Evolutionary conservation across 495 filamentous ascomycete species (phyloP).

Genomic region (Letharia lupina): DNA sequence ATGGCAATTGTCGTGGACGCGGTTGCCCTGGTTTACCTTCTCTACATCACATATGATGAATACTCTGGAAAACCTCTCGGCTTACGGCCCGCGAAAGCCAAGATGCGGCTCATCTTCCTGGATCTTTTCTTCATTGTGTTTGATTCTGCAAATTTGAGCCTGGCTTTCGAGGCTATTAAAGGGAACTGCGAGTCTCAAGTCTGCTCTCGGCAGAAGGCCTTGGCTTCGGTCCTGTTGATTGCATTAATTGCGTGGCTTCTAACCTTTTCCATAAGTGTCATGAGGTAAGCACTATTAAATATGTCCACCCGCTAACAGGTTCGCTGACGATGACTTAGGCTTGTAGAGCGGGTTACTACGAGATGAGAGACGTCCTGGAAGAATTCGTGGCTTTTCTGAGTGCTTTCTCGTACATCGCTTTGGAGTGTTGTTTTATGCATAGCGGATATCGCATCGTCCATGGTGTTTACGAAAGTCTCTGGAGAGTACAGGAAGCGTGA

Average conservation of each 20-base stretch:
- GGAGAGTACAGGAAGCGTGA: neutral
- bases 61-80: slow-evolving; percentile 90
- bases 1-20: slow-evolving; percentile 89
- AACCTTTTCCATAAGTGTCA: slow-evolving; percentile 82
- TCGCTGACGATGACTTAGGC: slow-evolving; percentile 30
- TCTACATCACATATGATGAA: slow-evolving; percentile 94
- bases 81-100: slow-evolving; percentile 69
- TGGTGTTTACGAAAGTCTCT: neutral
- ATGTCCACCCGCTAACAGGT: neutral
- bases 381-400: neutral
- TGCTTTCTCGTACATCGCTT: neutral
- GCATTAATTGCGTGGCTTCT: slow-evolving; percentile 81
- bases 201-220: slow-evolving; percentile 62
- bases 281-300: slow-evolving; percentile 47
- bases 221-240: slow-evolving; percentile 73
- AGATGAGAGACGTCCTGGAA: slow-evolving; percentile 7
- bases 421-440: neutral
- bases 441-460: slow-evolving; percentile 5
- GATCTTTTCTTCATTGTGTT: slow-evolving; percentile 96
- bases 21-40: slow-evolving; percentile 77
- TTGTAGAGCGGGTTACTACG: slow-evolving; percentile 58
- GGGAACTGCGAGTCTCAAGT: slow-evolving; percentile 53
- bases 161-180: slow-evolving; percentile 85
- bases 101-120: slow-evolving; percentile 78
- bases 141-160: slow-evolving; percentile 78